Percentiles rank a stretch among this genome's conserved stretches.
phyloP scores from a whole-genome alignment of 352 stramenopile species.

The Phytophthora uliginosa region DNA sequence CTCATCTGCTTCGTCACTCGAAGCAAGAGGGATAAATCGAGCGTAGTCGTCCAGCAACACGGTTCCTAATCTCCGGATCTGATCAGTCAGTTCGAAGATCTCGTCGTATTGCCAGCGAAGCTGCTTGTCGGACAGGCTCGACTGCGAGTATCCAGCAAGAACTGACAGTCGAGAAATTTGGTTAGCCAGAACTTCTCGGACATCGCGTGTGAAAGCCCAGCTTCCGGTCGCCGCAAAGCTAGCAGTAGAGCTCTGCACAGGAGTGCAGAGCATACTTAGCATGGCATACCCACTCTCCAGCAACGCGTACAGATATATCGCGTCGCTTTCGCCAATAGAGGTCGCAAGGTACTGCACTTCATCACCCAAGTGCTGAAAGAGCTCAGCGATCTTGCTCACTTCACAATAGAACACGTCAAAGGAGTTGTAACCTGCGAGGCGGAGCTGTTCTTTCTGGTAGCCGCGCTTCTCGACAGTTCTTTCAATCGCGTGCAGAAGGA shows the following conservation, averaged over 20 bases:
- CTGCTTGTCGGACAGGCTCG: slow-evolving; percentile 26
- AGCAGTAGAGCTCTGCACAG: slow-evolving; percentile 38
- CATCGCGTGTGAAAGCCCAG: slow-evolving; percentile 71
- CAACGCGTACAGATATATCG: slow-evolving; percentile 66
- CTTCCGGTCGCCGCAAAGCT: slow-evolving; percentile 54
- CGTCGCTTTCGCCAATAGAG: slow-evolving; percentile 70
- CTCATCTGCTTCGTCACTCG: slow-evolving; percentile 61
- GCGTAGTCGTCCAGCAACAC: slow-evolving; percentile 68
- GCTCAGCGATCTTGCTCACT: slow-evolving; percentile 80
- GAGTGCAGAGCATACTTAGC: slow-evolving; percentile 67
- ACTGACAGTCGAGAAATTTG: slow-evolving; percentile 70
- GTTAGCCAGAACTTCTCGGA: slow-evolving; percentile 70
- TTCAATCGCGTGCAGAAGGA: slow-evolving; percentile 83
- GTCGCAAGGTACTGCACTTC: slow-evolving; percentile 67
- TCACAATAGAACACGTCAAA: slow-evolving; percentile 93
- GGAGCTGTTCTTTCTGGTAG: slow-evolving; percentile 84
- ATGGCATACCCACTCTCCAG: slow-evolving; percentile 79
- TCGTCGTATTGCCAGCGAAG: slow-evolving; percentile 68
- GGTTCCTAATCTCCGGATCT: slow-evolving; percentile 66
- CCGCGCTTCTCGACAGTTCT: slow-evolving; percentile 76
- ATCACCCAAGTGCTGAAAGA: slow-evolving; percentile 66
- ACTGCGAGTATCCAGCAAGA: slow-evolving; percentile 58
- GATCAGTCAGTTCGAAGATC: slow-evolving; percentile 71
- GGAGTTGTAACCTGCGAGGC: slow-evolving; percentile 82
- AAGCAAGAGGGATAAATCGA: slow-evolving; percentile 51